Percentiles rank a stretch among this genome's conserved stretches.
These are phyloP conservation scores for Furcasterigmium furcatum DNA, from an alignment of 2,329 filamentous ascomycete species.

Conservation along the genomic window DNA sequence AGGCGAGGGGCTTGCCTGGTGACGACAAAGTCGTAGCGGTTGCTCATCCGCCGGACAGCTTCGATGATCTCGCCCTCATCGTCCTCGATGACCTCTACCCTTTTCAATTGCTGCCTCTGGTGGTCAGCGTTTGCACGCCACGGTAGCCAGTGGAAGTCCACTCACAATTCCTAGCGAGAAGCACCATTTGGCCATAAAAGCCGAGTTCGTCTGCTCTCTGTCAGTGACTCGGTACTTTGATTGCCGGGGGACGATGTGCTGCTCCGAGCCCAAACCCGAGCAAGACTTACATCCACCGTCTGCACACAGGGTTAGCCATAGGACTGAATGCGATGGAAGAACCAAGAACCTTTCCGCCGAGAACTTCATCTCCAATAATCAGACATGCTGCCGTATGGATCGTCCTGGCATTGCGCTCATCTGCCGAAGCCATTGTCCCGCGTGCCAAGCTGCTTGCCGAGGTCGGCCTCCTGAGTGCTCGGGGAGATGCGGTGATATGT, in stretches of 20 bases:
- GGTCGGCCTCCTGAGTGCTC: constrained; percentile 22
- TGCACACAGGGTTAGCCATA: constrained; percentile 9
- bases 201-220: constrained; percentile 54
- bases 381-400: constrained; percentile 90
- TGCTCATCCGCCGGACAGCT: constrained; percentile 81
- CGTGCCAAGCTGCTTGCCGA: constrained; percentile 18
- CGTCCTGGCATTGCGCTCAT: constrained; percentile 57
- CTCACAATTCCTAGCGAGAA: constrained; percentile 58
- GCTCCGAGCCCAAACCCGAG: background rate
- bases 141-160: constrained; percentile 4
- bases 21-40: constrained; percentile 88
- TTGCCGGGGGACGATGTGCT: too few relatives aligned
- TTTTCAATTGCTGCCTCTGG: constrained; percentile 62
- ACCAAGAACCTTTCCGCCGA: constrained; percentile 81
- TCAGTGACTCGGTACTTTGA: background rate
- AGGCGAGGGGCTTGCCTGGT: constrained; percentile 61
- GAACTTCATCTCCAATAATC: constrained; percentile 95
- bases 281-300: constrained; percentile 35
- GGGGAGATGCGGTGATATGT: constrained; percentile 49
- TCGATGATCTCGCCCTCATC: constrained; percentile 89
- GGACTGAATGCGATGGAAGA: background rate
- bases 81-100: constrained; percentile 90
- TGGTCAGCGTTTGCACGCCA: too few relatives aligned
- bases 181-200: constrained; percentile 63
- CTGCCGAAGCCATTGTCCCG: constrained; percentile 43